These are phyloP conservation scores for Metschnikowia lachancei DNA, from an alignment of 805 yeast species.

Conservation along the genomic window DNA sequence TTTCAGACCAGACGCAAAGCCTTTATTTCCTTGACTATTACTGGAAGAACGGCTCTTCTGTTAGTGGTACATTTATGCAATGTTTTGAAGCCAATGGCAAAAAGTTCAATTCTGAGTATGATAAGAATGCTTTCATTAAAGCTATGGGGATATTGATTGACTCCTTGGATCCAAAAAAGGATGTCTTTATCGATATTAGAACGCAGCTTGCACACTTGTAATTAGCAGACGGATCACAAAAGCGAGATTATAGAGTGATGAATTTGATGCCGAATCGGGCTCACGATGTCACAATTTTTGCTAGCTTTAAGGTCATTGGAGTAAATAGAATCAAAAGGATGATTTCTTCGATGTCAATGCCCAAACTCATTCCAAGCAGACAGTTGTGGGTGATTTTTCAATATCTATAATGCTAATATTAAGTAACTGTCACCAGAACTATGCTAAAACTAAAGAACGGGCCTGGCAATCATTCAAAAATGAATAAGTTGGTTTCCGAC, in stretches of 20 bases:
- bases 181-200: slow-evolving; percentile 11
- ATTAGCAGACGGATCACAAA: not conserved
- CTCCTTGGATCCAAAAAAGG: slow-evolving; percentile 13
- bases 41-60: slow-evolving; percentile 27
- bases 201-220: slow-evolving; percentile 1
- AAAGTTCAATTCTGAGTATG: slow-evolving; percentile 22
- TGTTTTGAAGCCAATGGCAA: slow-evolving; percentile 19
- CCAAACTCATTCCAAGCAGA: no score
- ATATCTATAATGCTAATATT: no score
- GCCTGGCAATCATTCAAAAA: no score
- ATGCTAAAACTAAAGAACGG: no score
- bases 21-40: slow-evolving; percentile 29
- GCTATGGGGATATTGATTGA: slow-evolving; percentile 24
- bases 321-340: no score
- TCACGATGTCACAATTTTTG: no score
- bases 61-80: slow-evolving; percentile 26
- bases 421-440: no score
- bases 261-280: not conserved
- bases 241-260: not conserved
- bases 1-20: slow-evolving; percentile 26
- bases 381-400: no score
- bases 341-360: no score
- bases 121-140: slow-evolving; percentile 22
- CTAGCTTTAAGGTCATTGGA: no score
- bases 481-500: no score